phyloP scores from a whole-genome alignment of 2,329 filamentous ascomycete species.

The Diaporthe sp. region DNA sequence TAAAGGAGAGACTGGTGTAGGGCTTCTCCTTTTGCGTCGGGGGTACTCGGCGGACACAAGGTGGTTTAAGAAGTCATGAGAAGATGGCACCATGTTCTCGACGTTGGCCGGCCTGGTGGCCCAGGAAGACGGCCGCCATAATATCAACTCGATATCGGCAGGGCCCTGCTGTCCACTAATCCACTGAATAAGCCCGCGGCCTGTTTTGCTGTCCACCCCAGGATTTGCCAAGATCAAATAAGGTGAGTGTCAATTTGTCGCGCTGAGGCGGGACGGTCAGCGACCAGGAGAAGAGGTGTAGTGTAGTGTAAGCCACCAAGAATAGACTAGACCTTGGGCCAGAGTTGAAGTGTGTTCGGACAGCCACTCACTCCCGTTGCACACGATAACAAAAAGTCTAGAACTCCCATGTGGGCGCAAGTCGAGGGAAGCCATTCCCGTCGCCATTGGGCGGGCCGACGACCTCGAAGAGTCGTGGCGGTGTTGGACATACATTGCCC shows the following conservation, averaged over 20 bases:
- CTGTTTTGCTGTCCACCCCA: background rate
- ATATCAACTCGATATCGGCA: background rate
- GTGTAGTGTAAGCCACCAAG: constrained; percentile 15
- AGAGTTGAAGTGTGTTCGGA: background rate
- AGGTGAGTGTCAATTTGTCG: background rate
- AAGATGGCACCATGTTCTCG: background rate
- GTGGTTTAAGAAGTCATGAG: background rate
- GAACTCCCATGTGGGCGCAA: background rate
- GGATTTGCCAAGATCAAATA: background rate
- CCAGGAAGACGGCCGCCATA: background rate
- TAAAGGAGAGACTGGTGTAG: constrained; percentile 7
- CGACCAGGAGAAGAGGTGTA: background rate
- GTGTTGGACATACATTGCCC: constrained; percentile 5
- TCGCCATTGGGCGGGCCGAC: constrained; percentile 4
- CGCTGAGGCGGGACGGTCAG: background rate
- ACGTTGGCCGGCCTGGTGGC: background rate
- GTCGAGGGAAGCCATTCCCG: background rate
- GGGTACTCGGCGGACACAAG: background rate
- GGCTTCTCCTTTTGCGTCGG: background rate
- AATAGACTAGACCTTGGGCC: background rate
- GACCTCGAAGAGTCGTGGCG: background rate
- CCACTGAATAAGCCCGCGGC: background rate
- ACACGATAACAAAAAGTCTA: background rate
- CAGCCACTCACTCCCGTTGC: background rate
- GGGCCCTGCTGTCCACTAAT: background rate